Base-by-base conservation (phyloP, 345 rosid species). In the Citrus medica region DNA sequence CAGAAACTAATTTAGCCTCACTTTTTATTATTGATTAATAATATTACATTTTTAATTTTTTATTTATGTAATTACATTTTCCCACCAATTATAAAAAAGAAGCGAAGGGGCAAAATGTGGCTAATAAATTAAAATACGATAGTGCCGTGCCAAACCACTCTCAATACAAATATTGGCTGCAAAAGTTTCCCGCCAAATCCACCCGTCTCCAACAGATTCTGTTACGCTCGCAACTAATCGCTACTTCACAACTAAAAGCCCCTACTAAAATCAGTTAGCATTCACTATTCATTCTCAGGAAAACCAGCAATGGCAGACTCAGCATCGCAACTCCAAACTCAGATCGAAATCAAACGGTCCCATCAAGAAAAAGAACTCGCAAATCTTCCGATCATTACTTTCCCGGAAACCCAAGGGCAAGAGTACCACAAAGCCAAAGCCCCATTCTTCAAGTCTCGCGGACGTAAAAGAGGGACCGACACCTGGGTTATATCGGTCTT, bases 401-500 rank as follows among this genome's bases (percentile, higher is more conserved):
- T 33, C 71, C 48, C 78, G 24, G 85, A 61, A 48, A 14, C 78
- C 27, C 66, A 70, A 59, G 73, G 83, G 32, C 68, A 21, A 28
- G 78, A 75, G 71, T 80, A 32, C 5, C 82, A 68, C 17, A 87
- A 77, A 56, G 76, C 89, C 17, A 87, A 77, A 56, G 76, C 89
- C 73, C 88, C 95, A 2, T 90, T 95, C 90, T 90, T 95, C 89
- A 86, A 74, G 48, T 87, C 91, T 33, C 87, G 86, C 21, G 87
- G 89, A 5, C 92, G 94, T 61, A 82, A 81, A 58, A 86, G 86
- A 78, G 76, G 86, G 33, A 86, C 88, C 35, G 98, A 92, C 84
- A 95, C 98, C 1, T 95, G 97, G 97, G 73, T 95, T 59, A 79
- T 91, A 77, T 91, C 95, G 64, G 82, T 91, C 81, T 91, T 93